phyloP scores from a whole-genome alignment of 78 protist species.

The Dictyostelium brefeldianum region DNA sequence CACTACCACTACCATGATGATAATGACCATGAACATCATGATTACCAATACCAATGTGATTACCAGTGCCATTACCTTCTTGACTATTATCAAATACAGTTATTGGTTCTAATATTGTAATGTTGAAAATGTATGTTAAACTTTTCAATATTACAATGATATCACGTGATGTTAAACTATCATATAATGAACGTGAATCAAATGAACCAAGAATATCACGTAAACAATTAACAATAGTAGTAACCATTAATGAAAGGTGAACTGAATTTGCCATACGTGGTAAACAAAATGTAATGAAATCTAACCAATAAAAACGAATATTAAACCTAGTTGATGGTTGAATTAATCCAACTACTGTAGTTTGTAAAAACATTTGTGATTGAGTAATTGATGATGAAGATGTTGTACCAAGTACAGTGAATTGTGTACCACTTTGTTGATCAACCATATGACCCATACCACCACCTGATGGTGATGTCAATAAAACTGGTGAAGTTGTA shows the following conservation, averaged over 20 bases:
- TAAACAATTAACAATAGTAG: conserved; percentile 68
- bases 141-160: conserved; percentile 60
- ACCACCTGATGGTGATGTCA: background rate
- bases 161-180: conserved; percentile 71
- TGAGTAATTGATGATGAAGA: conserved; percentile 54
- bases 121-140: conserved; percentile 53
- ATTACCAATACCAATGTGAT: background rate
- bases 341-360: conserved; percentile 75
- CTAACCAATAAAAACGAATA: conserved; percentile 80
- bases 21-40: background rate
- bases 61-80: background rate
- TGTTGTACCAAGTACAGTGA: background rate
- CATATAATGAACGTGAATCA: conserved; percentile 62
- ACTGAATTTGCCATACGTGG: conserved; percentile 69
- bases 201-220: conserved; percentile 57
- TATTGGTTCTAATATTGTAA: conserved; percentile 62
- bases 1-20: background rate
- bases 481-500: background rate
- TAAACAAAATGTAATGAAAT: conserved; percentile 71
- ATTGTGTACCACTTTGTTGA: background rate
- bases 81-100: conserved; percentile 40
- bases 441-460: background rate
- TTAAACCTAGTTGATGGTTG: conserved; percentile 75
- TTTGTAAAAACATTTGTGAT: conserved; percentile 77
- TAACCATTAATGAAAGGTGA: conserved; percentile 25